These are phyloP conservation scores for Lactarius vividus DNA, from an alignment of 768 basidiomycete species.

Conservation along the genomic window DNA sequence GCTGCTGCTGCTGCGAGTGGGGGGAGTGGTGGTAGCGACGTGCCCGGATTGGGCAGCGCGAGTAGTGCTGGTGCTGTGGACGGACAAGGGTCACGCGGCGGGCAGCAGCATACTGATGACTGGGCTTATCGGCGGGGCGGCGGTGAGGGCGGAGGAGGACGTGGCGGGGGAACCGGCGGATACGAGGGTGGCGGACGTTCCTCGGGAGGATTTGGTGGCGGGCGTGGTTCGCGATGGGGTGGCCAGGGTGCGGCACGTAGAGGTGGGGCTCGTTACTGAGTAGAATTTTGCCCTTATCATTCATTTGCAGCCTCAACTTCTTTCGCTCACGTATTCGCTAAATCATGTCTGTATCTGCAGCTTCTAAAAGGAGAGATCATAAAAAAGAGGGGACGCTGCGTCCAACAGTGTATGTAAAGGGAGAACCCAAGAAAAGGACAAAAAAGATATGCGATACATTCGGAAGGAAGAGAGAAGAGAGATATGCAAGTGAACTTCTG, in stretches of 20 bases:
- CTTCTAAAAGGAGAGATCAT: constrained; percentile 9
- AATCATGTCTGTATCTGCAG: constrained; percentile 16
- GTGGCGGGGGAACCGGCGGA: constrained; percentile 36
- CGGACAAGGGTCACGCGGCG: constrained; percentile 6
- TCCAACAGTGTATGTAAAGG: constrained; percentile 4
- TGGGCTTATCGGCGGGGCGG: constrained; percentile 30
- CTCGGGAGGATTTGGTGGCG: constrained; percentile 32
- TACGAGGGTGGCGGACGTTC: constrained; percentile 34
- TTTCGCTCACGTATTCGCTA: not conserved
- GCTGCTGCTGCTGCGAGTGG: not conserved
- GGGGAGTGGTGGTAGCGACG: not conserved
- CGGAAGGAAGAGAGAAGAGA: not conserved
- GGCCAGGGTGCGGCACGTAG: constrained; percentile 15
- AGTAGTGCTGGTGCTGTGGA: constrained; percentile 1
- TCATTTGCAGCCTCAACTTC: not conserved
- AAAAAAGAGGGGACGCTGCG: constrained; percentile 7
- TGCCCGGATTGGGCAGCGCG: constrained; percentile 4
- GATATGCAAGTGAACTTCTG: constrained; percentile 6
- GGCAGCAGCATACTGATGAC: constrained; percentile 20
- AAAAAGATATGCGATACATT: constrained; percentile 20
- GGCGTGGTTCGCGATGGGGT: constrained; percentile 28
- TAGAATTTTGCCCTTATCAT: not conserved
- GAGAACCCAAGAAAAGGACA: not conserved
- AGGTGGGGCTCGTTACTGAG: constrained; percentile 18
- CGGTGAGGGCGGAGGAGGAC: constrained; percentile 30